phyloP scores from a whole-genome alignment of 345 rosid species.

The Cardamine chenopodiifolia region DNA sequence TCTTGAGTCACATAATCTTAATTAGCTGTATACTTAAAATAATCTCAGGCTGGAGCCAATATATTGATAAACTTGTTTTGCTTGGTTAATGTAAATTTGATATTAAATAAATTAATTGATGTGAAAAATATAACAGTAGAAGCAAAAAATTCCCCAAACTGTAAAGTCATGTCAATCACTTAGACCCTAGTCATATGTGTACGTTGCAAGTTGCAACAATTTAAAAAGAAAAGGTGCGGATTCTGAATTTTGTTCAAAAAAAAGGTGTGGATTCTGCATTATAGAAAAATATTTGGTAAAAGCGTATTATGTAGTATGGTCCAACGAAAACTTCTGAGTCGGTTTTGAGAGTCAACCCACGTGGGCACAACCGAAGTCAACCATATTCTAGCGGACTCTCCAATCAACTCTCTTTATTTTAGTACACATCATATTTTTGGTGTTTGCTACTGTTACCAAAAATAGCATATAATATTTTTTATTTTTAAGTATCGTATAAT shows the following conservation, averaged over 20 bases:
- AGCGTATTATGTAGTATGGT: slow-evolving; percentile 9
- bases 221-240: not conserved
- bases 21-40: not conserved
- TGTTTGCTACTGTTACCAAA: slow-evolving; percentile 24
- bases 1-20: not conserved
- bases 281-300: not conserved
- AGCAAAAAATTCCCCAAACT: not conserved
- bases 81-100: slow-evolving; percentile 1
- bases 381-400: slow-evolving; percentile 29
- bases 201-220: not conserved
- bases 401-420: slow-evolving; percentile 28
- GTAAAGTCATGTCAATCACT: slow-evolving; percentile 20
- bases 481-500: not conserved
- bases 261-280: slow-evolving; percentile 12
- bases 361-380: slow-evolving; percentile 38
- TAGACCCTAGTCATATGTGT: not conserved
- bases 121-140: not conserved
- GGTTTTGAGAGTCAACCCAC: slow-evolving; percentile 41
- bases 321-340: slow-evolving; percentile 25
- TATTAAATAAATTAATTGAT: not conserved
- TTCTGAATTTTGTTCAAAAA: slow-evolving; percentile 1
- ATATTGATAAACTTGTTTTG: not conserved
- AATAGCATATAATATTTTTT: not conserved
- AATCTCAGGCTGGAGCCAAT: not conserved
- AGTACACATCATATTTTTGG: slow-evolving; percentile 23